Percentiles rank a stretch among this genome's conserved stretches.
These are phyloP conservation scores for Akanthomyces uredinophilus DNA, from an alignment of 2,329 filamentous ascomycete species.

Conservation along the genomic window DNA sequence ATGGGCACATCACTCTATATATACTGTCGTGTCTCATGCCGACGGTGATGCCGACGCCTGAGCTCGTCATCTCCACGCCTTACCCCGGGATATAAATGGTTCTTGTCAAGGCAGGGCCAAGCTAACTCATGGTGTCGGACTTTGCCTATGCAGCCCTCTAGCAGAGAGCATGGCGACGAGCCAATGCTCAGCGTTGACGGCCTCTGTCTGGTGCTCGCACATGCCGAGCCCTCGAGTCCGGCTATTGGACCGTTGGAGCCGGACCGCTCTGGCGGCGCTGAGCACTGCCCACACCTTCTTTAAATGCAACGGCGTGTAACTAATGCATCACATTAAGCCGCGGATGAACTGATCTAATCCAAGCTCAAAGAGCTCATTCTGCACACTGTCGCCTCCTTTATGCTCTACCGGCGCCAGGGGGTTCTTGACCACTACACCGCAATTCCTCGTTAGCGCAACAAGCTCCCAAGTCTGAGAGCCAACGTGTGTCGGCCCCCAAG, in stretches of 20 bases:
- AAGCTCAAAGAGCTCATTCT: slow-evolving; percentile 66
- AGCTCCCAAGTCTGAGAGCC: background rate
- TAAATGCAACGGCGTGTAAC: background rate
- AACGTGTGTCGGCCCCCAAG: too few relatives aligned
- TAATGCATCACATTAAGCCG: slow-evolving; percentile 47
- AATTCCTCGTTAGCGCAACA: background rate
- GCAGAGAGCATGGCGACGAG: background rate
- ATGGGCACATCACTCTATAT: background rate
- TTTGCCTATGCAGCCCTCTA: background rate
- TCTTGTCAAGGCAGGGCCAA: too few relatives aligned
- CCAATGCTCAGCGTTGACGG: background rate
- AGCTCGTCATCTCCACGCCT: background rate
- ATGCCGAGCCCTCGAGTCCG: background rate
- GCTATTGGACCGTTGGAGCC: background rate
- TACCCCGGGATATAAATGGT: too few relatives aligned
- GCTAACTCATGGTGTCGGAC: background rate
- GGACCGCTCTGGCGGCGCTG: background rate
- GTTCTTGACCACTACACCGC: slow-evolving; percentile 59
- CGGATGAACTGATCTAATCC: slow-evolving; percentile 74
- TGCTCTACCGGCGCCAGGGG: slow-evolving; percentile 64
- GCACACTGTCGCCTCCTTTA: slow-evolving; percentile 62
- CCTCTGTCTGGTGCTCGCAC: background rate
- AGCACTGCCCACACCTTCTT: background rate
- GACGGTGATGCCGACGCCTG: too few relatives aligned
- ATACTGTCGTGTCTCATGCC: too few relatives aligned